Evolutionary conservation across 495 filamentous ascomycete genomes (phyloP), one percentile per base, ranked within the genome.

Genomic region (Tuber melanosporum): DNA sequence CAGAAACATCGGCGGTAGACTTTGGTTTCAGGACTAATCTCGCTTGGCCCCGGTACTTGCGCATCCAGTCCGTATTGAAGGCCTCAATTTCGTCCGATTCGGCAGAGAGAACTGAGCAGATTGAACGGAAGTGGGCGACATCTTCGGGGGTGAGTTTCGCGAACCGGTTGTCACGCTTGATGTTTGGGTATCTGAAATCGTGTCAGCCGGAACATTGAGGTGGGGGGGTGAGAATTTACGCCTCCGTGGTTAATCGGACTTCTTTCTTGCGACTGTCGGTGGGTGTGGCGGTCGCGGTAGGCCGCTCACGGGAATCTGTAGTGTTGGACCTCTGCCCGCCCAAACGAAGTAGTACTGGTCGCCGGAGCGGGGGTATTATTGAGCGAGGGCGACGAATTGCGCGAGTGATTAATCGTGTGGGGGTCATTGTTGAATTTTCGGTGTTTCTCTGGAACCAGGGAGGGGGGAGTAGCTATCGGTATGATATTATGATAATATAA

Each of bases 31-130:
- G 86, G 14, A 98, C 93, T 14, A 99, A 86, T 75, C 90, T 89
- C 73, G 92, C 90, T 83, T 97, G 94, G 52, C 95, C 95, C 52
- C 93, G 91, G 86, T 98, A 99, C 85, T 99, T 99, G 84, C 92
- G 90, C 96, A 98, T 98, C 95, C 95, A 99, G 86, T 99, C 95
- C 80, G 89, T 90, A 86, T 99, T 99, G 89, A 93, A 98, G 22
- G 94, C 89, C 82, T 95, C 93, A 75, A 98, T 87, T 82, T 99
- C 95, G 77, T 92, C 91, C 43, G 82, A 84, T 0, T 87, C 85
- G 32, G 90, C 89, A 70, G 93, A 93, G 80, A 98, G 92, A 73
- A 97, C 89, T 20, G 82, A 74, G 70, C 82, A 81, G 69, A 98
- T 85, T 9, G 88, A 85, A 79, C 90, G 88, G 88, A 99, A 98